Base-by-base conservation (phyloP, 352 stramenopile species). In the Pythium grandisporangium region DNA sequence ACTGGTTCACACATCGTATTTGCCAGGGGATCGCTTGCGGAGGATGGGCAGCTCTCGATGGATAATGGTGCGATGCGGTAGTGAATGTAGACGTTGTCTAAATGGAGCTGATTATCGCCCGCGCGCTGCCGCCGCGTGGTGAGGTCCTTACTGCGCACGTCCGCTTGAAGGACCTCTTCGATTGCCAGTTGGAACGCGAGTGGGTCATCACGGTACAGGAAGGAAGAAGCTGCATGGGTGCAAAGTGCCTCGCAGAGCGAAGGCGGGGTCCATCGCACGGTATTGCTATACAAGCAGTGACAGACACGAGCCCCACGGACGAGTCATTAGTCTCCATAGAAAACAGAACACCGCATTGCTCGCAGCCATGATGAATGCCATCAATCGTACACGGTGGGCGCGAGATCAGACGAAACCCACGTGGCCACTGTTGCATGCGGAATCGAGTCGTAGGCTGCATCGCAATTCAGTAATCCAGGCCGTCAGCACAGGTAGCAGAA, bases 141-240 rank as follows among this genome's bases (percentile, higher is more conserved):
- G 27, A 84, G 73, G 30, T 83, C 64, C 51, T 84, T 84, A 54
- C 76, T 90, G 22, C 76, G 76, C 17, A 90, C 71, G 24, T 90
- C 76, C 13, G 78, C 73, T 44, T 64, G 61, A 40, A 90, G 45
- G 6, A 90, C 69, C 37, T 90, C 48, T 45, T 84, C 56, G 34
- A 90, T 75, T 7, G 72, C 66, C 23, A 45, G 39, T 5, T 66
- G 47, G 32, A 86, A 73, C 0, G 30, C 37, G 1, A 51, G 41
- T 8, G 60, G 37, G 16, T 54, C 41, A 14, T 50, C 40, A 14
- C 47, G 55, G 36, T 78, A 90, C 27, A 84, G 63, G 1, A 30
- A 51, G 6, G 76, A 85, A 3, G 46, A 61, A 26, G 40, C 10
- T 1, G 76, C 68, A 1, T 85, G 33, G 16, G 42, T 44, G 10